Percentiles rank a stretch among this genome's conserved stretches.
Evolutionary conservation across 495 filamentous ascomycete species (phyloP).

Genomic region (Podospora anserina): DNA sequence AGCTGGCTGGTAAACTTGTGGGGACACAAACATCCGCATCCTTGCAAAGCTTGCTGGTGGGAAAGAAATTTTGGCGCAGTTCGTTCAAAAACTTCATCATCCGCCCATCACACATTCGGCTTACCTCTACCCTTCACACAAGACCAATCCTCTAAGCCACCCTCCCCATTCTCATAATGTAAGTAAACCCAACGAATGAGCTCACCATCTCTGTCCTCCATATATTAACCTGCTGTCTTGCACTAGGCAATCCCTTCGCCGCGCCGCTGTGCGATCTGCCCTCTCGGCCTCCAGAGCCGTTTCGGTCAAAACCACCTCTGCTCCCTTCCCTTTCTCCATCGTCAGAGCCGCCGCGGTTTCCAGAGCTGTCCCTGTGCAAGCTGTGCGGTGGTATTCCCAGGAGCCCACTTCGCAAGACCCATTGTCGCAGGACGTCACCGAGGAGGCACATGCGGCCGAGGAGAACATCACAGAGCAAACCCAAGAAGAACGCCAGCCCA

Average conservation of each 20-base stretch:
- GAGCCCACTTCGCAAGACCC: constrained; percentile 1
- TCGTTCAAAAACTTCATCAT: background rate
- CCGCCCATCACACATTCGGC: background rate
- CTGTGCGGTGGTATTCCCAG: constrained; percentile 38
- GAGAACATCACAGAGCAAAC: background rate
- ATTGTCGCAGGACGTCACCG: constrained; percentile 20
- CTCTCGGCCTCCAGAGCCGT: constrained; percentile 47
- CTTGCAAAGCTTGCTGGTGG: background rate
- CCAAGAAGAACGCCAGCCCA: background rate
- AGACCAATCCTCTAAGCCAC: background rate
- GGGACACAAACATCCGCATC: background rate
- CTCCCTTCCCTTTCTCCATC: constrained; percentile 31
- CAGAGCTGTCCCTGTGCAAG: constrained; percentile 22
- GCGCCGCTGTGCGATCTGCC: constrained; percentile 55
- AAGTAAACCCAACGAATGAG: background rate
- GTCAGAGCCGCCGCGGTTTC: constrained; percentile 22
- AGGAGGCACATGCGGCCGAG: constrained; percentile 14
- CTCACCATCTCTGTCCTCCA: background rate
- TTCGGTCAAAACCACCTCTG: constrained; percentile 40
- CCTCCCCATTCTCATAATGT: constrained; percentile 11
- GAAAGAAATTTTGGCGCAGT: background rate
- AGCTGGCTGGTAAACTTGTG: background rate
- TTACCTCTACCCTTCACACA: background rate
- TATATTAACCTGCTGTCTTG: background rate
- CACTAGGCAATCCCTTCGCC: constrained; percentile 54